Base-by-base conservation (phyloP, 345 rosid genomes). In the Luvunga scandens region DNA sequence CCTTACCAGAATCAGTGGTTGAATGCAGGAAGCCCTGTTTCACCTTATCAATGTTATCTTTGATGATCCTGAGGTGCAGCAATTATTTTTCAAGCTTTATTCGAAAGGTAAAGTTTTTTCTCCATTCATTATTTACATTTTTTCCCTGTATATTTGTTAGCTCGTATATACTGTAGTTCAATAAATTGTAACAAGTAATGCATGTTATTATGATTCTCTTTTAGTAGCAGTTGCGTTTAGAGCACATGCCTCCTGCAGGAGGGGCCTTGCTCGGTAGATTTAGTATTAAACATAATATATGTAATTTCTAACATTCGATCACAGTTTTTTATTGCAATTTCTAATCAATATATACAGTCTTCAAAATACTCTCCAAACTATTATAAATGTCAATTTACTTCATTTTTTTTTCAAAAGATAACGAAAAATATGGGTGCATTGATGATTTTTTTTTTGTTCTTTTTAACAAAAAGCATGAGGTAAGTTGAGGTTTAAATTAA, bases 11-110 rank as follows among this genome's bases (percentile, higher is more conserved):
- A 68, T 79, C 72, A 61, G 77, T 79, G 1, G 3, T 80, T 84
- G 72, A 78, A 88, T 75, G 78, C 82, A 96, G 98, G 99, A 94
- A 89, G 95, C 98, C 77, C 97, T 96, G 73, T 91, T 88, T 84
- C 95, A 85, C 86, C 93, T 98, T 55, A 95, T 96, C 74, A 81
- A 82, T 62, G 95, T 96, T 78, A 91, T 96, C 81, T 94, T 96
- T 86, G 98, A 92, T 86, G 99, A 96, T 86, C 99, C 99, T 56
- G 99, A 98, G 81, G 98, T 96, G 84, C 91, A 91, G 81, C 97
- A 91, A 77, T 83, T 96, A 84, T 91, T 96, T 82, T 94, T 86
- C 78, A 96, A 96, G 88, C 94, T 94, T 83, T 96, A 94, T 88
- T 98, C 90, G 14, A 93, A 84, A 90, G 99, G 99, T 92, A 84